Percentiles rank a stretch among this genome's conserved stretches.
These are phyloP conservation scores for Tricharina praecox DNA, from an alignment of 495 filamentous ascomycete species.

Conservation along the genomic window DNA sequence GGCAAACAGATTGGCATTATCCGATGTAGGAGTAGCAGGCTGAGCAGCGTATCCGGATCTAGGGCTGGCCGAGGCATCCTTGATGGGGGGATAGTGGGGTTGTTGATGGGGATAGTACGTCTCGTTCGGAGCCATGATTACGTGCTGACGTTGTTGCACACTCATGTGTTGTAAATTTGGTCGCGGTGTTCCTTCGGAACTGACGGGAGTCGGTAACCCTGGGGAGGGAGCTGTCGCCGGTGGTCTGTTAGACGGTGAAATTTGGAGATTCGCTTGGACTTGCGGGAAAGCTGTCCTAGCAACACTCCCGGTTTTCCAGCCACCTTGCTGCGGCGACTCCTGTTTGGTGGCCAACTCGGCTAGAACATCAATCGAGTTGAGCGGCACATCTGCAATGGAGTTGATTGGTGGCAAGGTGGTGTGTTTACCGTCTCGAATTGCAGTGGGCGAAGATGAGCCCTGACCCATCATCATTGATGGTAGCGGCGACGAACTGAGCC, in stretches of 20 bases:
- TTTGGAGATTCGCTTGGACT: slow-evolving; percentile 11
- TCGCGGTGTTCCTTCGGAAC: slow-evolving; percentile 19
- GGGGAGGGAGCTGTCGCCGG: slow-evolving; percentile 19
- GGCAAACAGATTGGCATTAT: slow-evolving; percentile 21
- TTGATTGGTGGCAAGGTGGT: slow-evolving; percentile 22
- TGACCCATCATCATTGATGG: slow-evolving; percentile 20
- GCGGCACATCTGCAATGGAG: slow-evolving; percentile 22
- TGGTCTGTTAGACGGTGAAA: slow-evolving; percentile 23
- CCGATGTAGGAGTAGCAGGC: slow-evolving; percentile 10
- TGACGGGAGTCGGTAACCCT: slow-evolving; percentile 11
- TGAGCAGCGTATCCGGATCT: slow-evolving; percentile 5
- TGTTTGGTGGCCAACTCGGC: slow-evolving; percentile 24
- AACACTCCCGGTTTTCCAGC: slow-evolving; percentile 10
- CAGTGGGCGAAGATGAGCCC: slow-evolving; percentile 8
- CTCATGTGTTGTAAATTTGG: slow-evolving; percentile 22
- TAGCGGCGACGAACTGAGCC: slow-evolving; percentile 12
- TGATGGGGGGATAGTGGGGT: slow-evolving; percentile 19
- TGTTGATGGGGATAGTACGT: slow-evolving; percentile 13
- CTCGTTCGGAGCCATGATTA: slow-evolving; percentile 9
- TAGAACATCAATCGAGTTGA: slow-evolving; percentile 25
- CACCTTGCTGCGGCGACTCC: slow-evolving; percentile 18
- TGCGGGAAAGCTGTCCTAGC: slow-evolving; percentile 24
- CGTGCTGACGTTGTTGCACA: slow-evolving; percentile 14
- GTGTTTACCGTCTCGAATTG: slow-evolving; percentile 17
- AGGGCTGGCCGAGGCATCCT: slow-evolving; percentile 13